phyloP scores from a whole-genome alignment of 1,284 basidiomycete genomes.

The Ceratobasidium sp. region DNA sequence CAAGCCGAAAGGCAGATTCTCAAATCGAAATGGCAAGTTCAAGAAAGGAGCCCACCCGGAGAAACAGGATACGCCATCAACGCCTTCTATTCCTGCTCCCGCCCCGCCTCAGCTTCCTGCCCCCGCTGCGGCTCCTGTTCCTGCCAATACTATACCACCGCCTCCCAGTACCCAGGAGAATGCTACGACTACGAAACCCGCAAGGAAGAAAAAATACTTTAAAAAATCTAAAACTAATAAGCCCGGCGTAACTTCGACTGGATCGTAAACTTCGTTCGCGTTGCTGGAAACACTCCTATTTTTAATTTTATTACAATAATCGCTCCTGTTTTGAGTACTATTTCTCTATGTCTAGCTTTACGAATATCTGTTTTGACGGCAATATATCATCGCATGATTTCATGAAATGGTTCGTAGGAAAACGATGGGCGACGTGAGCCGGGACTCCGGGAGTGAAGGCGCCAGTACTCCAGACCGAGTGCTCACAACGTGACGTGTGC shows the following conservation, averaged over 20 bases:
- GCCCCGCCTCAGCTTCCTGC: not conserved
- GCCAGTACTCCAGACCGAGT: too few relatives aligned
- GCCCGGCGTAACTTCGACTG: conserved; percentile 3
- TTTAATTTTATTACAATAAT: conserved; percentile 44
- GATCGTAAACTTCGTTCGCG: conserved; percentile 30
- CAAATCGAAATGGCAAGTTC: not conserved
- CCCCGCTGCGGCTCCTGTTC: not conserved
- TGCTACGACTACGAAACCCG: not conserved
- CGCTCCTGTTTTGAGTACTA: conserved; percentile 26
- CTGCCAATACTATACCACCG: not conserved
- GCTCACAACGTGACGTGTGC: too few relatives aligned
- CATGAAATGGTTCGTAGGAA: not conserved
- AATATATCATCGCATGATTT: conserved; percentile 35
- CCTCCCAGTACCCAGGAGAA: not conserved
- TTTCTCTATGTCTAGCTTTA: conserved; percentile 33
- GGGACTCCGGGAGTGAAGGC: too few relatives aligned
- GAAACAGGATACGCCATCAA: not conserved
- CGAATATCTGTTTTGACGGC: conserved; percentile 24
- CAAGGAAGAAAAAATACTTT: conserved; percentile 19
- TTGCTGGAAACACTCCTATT: not conserved
- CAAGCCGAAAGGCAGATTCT: not conserved
- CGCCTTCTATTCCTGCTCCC: not conserved
- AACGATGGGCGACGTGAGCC: too few relatives aligned
- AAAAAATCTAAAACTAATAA: conserved; percentile 41
- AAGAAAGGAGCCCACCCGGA: not conserved